Base-by-base conservation (phyloP, 2,329 filamentous ascomycete species). In the Blastomyces emzantsi region DNA sequence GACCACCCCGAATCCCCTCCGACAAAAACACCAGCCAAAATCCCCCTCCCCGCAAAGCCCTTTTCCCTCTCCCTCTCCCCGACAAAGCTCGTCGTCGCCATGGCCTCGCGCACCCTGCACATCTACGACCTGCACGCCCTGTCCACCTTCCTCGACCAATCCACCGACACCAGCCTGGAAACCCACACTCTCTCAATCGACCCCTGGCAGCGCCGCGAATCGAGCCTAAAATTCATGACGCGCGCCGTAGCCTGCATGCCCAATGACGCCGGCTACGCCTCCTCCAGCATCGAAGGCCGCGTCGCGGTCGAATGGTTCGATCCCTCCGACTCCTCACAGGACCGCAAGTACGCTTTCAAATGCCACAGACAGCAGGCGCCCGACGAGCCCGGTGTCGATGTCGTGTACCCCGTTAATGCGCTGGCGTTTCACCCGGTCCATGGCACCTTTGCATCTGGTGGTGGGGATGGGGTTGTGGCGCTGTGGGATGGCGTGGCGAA, bases 301-400 rank as follows among this genome's bases (percentile, higher is more conserved):
- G 92, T 99, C 1, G 93, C 92, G 0, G 94, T 99, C 0, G 94
- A 99, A 76, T 97, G 92, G 90, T 97, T 99, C 74, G 94, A 97
- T 73, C 90, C 94, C 19, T 90, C 87, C 5, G 81, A 86, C 52
- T 90, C 93, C 75, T 92, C 90, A 3, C 92, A 97, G 78, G 88
- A 90, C 49, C 85, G 92, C 68, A 97, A 97, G 76, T 99, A 97
- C 75, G 94, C 94, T 17, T 99, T 99, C 85, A 99, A 99, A 77
- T 99, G 94, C 77, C 94, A 99, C 77, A 85, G 94, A 4, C 90
- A 96, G 75, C 57, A 60, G 25, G 11, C 55, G 25, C 33, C 55
- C 15, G 55, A 79, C 62, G 83, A 83, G 28, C 52, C 52, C 54
- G 86, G 85, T 60, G 86, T 83, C 36, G 92, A 96, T 71, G 83